These are phyloP conservation scores for sunflower (Helianthus annuus) DNA, from an alignment of 129 eudicot species.

Conservation along the genomic window HanXRQr2.0-SUNRISE NC_035445.2:159700929-159701428, in stretches of 20 bases:
- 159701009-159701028: constrained; percentile 4
- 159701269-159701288: constrained; percentile 12
- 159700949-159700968: background rate
- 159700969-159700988: background rate
- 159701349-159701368: constrained; percentile 21
- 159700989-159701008: constrained; percentile 23
- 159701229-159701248: too few species aligned
- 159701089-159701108: constrained; percentile 20
- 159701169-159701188: too few species aligned
- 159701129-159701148: too few species aligned
- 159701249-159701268: constrained; percentile 26
- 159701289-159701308: constrained; percentile 16
- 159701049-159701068: constrained; percentile 12
- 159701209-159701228: too few species aligned
- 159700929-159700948: background rate
- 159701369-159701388: constrained; percentile 32
- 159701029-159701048: constrained; percentile 1
- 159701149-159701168: too few species aligned
- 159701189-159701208: too few species aligned
- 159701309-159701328: background rate
- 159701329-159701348: too few species aligned
- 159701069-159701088: constrained; percentile 10
- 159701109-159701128: constrained; percentile 12
- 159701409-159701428: constrained; percentile 21
- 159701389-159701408: constrained; percentile 21